These are phyloP conservation scores for Roridomyces roridus DNA, from an alignment of 768 basidiomycete species.

Conservation along the genomic window DNA sequence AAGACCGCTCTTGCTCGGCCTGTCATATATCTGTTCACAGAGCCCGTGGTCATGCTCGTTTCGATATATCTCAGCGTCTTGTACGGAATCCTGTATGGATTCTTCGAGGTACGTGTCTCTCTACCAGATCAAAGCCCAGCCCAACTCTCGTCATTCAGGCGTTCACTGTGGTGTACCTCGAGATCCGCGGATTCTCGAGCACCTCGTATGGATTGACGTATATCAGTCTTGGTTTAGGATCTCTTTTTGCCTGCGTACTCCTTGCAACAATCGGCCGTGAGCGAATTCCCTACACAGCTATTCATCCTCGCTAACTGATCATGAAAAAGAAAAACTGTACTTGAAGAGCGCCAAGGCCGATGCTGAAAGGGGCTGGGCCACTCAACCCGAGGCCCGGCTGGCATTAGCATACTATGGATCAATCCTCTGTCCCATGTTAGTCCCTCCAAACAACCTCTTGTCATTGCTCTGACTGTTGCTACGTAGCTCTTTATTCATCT, in stretches of 20 bases:
- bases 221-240: slow-evolving; percentile 21
- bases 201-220: slow-evolving; percentile 23
- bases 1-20: slow-evolving; percentile 11
- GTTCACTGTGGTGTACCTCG: slow-evolving; percentile 22
- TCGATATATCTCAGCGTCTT: slow-evolving; percentile 21
- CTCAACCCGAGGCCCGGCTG: slow-evolving; percentile 19
- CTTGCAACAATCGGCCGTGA: slow-evolving; percentile 15
- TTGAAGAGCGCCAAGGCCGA: slow-evolving; percentile 1
- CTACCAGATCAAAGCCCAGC: no score
- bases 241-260: slow-evolving; percentile 5
- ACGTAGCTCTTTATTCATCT: slow-evolving; percentile 24
- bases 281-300: not conserved
- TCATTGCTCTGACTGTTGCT: no score
- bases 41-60: slow-evolving; percentile 24
- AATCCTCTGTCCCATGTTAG: slow-evolving; percentile 20
- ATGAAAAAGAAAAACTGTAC: slow-evolving; percentile 12
- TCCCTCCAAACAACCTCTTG: no score
- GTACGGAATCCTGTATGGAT: slow-evolving; percentile 23
- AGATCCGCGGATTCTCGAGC: slow-evolving; percentile 15
- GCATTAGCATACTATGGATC: slow-evolving; percentile 11
- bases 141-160: not conserved
- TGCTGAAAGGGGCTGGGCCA: slow-evolving; percentile 3
- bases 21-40: slow-evolving; percentile 22
- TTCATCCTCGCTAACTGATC: not conserved
- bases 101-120: slow-evolving; percentile 22